Evolutionary conservation across 2,329 filamentous ascomycete genomes (phyloP), one percentile per base, ranked within the genome.

Genomic region (Thelonectria rubi): DNA sequence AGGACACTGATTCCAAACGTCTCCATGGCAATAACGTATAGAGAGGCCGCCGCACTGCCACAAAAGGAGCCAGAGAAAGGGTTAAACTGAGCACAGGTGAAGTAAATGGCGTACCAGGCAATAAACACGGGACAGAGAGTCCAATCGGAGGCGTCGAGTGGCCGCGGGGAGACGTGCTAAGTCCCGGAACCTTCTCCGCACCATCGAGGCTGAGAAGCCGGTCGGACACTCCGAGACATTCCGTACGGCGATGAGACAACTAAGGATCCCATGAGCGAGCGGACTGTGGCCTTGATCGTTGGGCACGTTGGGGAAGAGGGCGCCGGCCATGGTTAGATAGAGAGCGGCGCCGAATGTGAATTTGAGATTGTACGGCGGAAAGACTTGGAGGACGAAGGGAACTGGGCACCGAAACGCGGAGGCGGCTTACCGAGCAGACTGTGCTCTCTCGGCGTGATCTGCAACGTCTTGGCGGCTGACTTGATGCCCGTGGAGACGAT

Each of bases 401-500:
- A 24, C 24, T 24, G 4, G 54, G 58, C 2, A 8, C 53, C 11
- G 32, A 11, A 34, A 34, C 5, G 14, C 1, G 1, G 3, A 20
- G 39, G 39, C 71, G 39, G 39, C 71, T 20, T 66, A 79, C 77
- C 77, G 0, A 79, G 69, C 0, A 77, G 65, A n/a, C 74, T 72
- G 5, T 77, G 71, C 26, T 78, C 76, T 15, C 71, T 71, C 0
- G 71, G 72, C 0, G 80, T 56, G 0, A 80, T 79, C 43, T 79
- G 75, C 0, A 80, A 65, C 0, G 75, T 77, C 50, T 80, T 80
- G 2, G 70, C 66, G 0, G 78, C 78, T 0, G 78, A 80, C 34
- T 80, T 79, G 17, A 80, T 79, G 5, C 78, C 76, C 0, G 74
- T 78, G 0, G 74, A 75, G 9, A 80, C 78, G 0, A 80, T 57